A percentile compares a stretch with the other conserved stretches of the same genome.
Evolutionary conservation across 1,284 basidiomycete species (phyloP).

Genomic region (Waitea zeae): DNA sequence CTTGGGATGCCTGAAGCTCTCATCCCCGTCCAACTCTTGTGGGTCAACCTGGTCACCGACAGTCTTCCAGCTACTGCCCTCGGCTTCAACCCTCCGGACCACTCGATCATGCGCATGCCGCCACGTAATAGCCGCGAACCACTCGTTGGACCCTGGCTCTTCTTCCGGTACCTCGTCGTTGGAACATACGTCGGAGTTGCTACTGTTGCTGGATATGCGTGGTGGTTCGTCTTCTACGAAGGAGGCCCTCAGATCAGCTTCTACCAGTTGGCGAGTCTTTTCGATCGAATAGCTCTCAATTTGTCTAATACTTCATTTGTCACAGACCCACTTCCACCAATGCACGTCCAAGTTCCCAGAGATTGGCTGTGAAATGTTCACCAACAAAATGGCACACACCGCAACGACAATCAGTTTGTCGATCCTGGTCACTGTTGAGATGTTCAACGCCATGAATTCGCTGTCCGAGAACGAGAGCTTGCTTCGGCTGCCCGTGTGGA

Average conservation of each 20-base stretch:
- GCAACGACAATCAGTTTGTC: slow-evolving; percentile 94
- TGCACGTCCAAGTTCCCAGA: slow-evolving; percentile 71
- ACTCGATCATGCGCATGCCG: slow-evolving; percentile 89
- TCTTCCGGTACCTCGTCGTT: slow-evolving; percentile 89
- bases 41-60: slow-evolving; percentile 94
- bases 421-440: slow-evolving; percentile 88
- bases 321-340: slow-evolving; percentile 86
- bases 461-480: slow-evolving; percentile 96
- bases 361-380: slow-evolving; percentile 91
- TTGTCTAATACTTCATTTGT: slow-evolving; percentile 1
- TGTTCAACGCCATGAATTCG: slow-evolving; percentile 99
- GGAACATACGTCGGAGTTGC: slow-evolving; percentile 90
- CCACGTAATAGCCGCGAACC: slow-evolving; percentile 83
- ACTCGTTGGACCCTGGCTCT: slow-evolving; percentile 84
- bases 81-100: slow-evolving; percentile 94
- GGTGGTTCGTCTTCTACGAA: slow-evolving; percentile 94
- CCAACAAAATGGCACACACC: slow-evolving; percentile 65
- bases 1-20: slow-evolving; percentile 97
- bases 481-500: slow-evolving; percentile 79
- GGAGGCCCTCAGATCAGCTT: slow-evolving; percentile 89
- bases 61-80: slow-evolving; percentile 96
- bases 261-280: slow-evolving; percentile 66
- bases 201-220: slow-evolving; percentile 93
- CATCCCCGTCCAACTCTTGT: slow-evolving; percentile 93
- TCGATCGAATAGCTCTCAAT: neutral